Conservation (phyloP, 148 eudicot species). For the Heliamphora exappendiculata region DNA sequence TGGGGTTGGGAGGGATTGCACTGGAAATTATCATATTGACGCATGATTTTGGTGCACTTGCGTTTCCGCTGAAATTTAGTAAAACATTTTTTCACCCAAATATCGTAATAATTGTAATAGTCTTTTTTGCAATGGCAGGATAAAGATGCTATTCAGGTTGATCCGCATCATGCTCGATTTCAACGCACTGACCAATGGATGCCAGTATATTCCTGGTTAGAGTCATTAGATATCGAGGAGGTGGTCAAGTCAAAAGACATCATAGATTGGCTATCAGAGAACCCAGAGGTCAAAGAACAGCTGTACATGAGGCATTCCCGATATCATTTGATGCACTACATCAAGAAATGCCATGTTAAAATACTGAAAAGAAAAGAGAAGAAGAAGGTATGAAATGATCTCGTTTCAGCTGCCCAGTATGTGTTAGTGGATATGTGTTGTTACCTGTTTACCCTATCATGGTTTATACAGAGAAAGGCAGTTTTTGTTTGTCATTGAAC, state of each 20-base stretch:
- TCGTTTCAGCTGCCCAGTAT: neutral
- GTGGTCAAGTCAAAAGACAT: conserved; percentile 78
- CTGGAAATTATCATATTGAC: neutral
- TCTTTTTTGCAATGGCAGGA: conserved; percentile 26
- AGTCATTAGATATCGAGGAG: conserved; percentile 68
- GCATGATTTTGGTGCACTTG: neutral
- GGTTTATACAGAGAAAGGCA: neutral
- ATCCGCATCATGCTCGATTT: conserved; percentile 55
- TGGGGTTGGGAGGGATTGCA: neutral
- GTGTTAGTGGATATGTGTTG: neutral
- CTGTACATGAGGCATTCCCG: conserved; percentile 75
- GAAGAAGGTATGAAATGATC: conserved; percentile 30
- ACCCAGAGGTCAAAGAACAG: conserved; percentile 61
- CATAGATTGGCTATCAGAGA: conserved; percentile 66
- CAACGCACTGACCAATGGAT: conserved; percentile 88
- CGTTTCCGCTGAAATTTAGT: neutral
- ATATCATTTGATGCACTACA: conserved; percentile 86
- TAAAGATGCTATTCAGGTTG: conserved; percentile 36
- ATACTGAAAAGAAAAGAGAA: conserved; percentile 70
- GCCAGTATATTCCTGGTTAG: conserved; percentile 95
- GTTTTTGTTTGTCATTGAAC: neutral
- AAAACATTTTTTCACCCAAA: neutral
- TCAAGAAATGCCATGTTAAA: conserved; percentile 79
- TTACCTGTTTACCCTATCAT: neutral
- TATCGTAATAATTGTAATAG: too few species aligned